These are phyloP conservation scores for Kazachstania africana DNA, from an alignment of 805 yeast genomes.

Conservation along the genomic window DNA sequence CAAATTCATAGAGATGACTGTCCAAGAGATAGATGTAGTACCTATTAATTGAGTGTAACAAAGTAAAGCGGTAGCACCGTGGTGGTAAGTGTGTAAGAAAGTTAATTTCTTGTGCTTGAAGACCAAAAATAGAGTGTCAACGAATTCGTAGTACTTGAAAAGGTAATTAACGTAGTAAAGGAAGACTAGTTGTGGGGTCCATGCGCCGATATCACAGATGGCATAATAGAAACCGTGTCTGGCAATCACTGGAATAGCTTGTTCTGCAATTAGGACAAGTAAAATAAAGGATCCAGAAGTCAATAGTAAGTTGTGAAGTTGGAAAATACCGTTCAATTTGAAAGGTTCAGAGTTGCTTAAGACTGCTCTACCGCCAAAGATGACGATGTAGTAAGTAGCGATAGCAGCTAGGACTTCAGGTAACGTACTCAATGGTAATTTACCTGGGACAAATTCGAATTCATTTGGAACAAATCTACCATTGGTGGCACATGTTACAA, in stretches of 20 bases:
- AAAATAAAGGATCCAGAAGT: constrained; percentile 58
- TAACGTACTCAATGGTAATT: constrained; percentile 56
- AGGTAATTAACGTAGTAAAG: constrained; percentile 85
- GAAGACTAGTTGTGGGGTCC: constrained; percentile 74
- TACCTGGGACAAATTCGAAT: constrained; percentile 54
- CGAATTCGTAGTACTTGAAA: constrained; percentile 77
- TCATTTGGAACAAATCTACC: constrained; percentile 28
- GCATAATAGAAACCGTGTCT: constrained; percentile 73
- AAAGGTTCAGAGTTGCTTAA: constrained; percentile 51
- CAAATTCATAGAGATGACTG: constrained; percentile 78
- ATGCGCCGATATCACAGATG: constrained; percentile 65
- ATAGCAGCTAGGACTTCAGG: constrained; percentile 47
- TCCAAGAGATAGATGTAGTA: constrained; percentile 87
- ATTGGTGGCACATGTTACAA: constrained; percentile 10
- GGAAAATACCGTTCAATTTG: constrained; percentile 65
- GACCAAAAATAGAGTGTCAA: constrained; percentile 87
- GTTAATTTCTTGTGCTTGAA: constrained; percentile 84
- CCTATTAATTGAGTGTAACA: constrained; percentile 93
- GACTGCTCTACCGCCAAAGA: constrained; percentile 73
- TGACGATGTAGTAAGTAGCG: constrained; percentile 57
- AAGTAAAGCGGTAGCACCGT: constrained; percentile 92
- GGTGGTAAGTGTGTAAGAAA: constrained; percentile 92
- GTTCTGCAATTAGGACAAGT: constrained; percentile 67
- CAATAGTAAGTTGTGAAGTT: constrained; percentile 70
- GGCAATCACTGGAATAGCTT: constrained; percentile 65